These are phyloP conservation scores for Davidsoniella neocaledoniae DNA, from an alignment of 2,329 filamentous ascomycete species.

Conservation along the genomic window DNA sequence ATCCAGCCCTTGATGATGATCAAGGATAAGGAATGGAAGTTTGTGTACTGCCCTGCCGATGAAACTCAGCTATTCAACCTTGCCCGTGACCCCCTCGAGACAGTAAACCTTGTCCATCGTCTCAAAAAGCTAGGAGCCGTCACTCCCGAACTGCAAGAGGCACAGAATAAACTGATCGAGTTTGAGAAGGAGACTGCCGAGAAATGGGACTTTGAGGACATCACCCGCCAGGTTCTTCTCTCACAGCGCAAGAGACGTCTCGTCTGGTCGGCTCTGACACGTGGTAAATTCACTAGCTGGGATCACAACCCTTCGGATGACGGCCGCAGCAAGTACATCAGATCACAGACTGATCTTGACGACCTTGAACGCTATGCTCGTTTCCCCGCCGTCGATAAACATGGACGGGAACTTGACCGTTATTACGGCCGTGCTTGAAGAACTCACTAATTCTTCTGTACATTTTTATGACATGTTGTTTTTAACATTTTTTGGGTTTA, in stretches of 20 bases:
- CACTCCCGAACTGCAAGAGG: conserved; percentile 22
- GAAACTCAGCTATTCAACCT: conserved; percentile 75
- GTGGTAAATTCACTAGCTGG: conserved; percentile 66
- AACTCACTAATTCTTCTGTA: not conserved
- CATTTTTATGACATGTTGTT: not conserved
- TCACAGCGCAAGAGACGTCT: conserved; percentile 67
- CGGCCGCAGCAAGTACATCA: conserved; percentile 62
- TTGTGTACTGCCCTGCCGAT: conserved; percentile 70
- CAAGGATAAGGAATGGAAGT: conserved; percentile 76
- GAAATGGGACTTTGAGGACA: conserved; percentile 67
- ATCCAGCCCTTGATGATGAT: conserved; percentile 89
- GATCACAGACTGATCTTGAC: conserved; percentile 65
- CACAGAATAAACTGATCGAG: conserved; percentile 35
- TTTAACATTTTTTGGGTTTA: not conserved
- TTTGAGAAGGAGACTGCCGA: conserved; percentile 58
- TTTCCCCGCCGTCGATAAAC: conserved; percentile 47
- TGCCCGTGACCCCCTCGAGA: conserved; percentile 54
- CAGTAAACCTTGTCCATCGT: conserved; percentile 50
- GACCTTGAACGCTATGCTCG: conserved; percentile 62
- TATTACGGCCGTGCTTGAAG: conserved; percentile 2
- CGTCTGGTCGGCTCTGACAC: conserved; percentile 62
- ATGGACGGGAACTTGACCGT: conserved; percentile 31
- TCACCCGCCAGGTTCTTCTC: conserved; percentile 55
- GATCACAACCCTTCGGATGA: conserved; percentile 65
- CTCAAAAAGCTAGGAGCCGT: conserved; percentile 20